Percentiles rank a stretch among this genome's conserved stretches.
Conservation (phyloP, 2,329 filamentous ascomycete genomes). For the Didymella sp. region DNA sequence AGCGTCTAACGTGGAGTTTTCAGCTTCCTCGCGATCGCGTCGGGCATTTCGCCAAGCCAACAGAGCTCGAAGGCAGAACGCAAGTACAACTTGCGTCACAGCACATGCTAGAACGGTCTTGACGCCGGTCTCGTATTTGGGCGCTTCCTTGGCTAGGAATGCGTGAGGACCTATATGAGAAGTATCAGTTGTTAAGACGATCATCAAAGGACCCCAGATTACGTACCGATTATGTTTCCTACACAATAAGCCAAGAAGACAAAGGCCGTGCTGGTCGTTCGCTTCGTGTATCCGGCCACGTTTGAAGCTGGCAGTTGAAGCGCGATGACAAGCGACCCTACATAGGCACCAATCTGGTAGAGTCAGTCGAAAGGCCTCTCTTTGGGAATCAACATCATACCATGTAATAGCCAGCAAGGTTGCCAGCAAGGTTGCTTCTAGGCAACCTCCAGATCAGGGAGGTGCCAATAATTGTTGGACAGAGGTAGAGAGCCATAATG, state of each 20-base stretch:
- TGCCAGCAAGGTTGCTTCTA: slow-evolving; percentile 53
- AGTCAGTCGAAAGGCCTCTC: neutral
- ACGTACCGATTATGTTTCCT: slow-evolving; percentile 53
- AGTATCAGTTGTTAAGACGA: neutral
- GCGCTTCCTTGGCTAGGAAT: slow-evolving; percentile 55
- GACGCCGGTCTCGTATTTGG: slow-evolving; percentile 60
- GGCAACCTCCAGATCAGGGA: slow-evolving; percentile 60
- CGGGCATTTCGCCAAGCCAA: neutral
- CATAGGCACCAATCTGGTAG: slow-evolving; percentile 50
- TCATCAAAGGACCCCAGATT: no score
- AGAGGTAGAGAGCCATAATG: slow-evolving; percentile 61
- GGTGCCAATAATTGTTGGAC: slow-evolving; percentile 60
- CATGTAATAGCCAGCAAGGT: slow-evolving; percentile 61
- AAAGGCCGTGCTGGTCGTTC: slow-evolving; percentile 55
- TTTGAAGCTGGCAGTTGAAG: slow-evolving; percentile 61
- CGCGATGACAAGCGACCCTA: slow-evolving; percentile 61
- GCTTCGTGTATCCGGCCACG: slow-evolving; percentile 45
- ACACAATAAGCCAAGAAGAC: slow-evolving; percentile 57
- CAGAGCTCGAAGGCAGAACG: slow-evolving; percentile 16
- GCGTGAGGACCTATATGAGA: slow-evolving; percentile 47
- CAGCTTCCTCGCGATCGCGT: neutral
- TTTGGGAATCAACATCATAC: neutral
- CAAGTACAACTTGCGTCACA: slow-evolving; percentile 51
- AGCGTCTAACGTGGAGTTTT: neutral
- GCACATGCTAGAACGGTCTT: slow-evolving; percentile 59